Percentiles rank a stretch among this genome's conserved stretches.
Conservation (phyloP, 495 filamentous ascomycete genomes). For the Halenospora varia region DNA sequence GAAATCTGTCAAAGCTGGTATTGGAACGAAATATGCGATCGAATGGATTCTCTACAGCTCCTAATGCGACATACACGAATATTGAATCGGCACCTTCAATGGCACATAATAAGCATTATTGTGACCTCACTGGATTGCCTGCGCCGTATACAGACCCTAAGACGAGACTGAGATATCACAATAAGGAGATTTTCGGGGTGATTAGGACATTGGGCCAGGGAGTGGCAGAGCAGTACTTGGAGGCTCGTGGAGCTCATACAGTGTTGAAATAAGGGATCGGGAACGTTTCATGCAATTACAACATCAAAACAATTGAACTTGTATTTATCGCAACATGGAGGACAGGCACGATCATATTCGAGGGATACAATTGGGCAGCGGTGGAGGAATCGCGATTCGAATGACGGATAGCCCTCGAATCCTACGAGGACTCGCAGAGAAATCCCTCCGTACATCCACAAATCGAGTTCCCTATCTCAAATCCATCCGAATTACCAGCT, state of each 20-base stretch:
- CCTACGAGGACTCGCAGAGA: too few relatives aligned
- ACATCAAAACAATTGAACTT: neutral
- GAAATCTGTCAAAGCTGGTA: constrained; percentile 79
- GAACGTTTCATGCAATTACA: neutral
- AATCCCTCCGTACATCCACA: too few relatives aligned
- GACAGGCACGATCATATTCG: too few relatives aligned
- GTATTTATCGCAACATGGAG: too few relatives aligned
- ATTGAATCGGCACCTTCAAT: constrained; percentile 88
- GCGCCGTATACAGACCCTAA: constrained; percentile 92
- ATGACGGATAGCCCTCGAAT: too few relatives aligned
- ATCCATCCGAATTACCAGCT: too few relatives aligned
- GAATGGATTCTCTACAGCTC: constrained; percentile 38
- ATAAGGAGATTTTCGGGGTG: constrained; percentile 82
- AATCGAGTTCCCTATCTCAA: too few relatives aligned
- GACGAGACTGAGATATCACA: constrained; percentile 81
- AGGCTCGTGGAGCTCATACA: constrained; percentile 85
- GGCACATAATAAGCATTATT: constrained; percentile 76
- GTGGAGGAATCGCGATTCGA: too few relatives aligned
- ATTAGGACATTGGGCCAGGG: constrained; percentile 74
- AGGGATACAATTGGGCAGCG: too few relatives aligned
- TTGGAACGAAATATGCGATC: constrained; percentile 57
- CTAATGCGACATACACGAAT: constrained; percentile 86
- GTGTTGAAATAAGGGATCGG: constrained; percentile 65
- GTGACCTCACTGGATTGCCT: constrained; percentile 88
- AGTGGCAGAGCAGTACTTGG: constrained; percentile 80